phyloP scores from a whole-genome alignment of 1,139 yeast genomes.

The Saccharomyces hybrid region DNA sequence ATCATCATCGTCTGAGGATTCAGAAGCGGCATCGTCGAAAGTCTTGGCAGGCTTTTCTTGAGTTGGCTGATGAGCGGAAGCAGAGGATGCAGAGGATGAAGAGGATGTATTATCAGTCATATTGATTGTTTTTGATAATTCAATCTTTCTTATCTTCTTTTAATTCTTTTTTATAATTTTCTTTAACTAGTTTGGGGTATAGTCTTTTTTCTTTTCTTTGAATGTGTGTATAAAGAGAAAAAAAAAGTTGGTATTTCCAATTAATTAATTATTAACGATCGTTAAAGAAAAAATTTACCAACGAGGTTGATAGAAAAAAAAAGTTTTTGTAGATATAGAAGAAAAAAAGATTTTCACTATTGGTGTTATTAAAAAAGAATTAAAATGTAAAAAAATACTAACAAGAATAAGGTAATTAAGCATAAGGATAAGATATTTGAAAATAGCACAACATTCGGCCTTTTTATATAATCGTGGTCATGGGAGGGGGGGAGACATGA shows the following conservation, averaged over 20 bases:
- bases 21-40: conserved; percentile 30
- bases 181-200: background rate
- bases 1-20: conserved; percentile 64
- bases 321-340: conserved; percentile 1
- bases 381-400: background rate
- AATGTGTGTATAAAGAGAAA: background rate
- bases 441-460: background rate
- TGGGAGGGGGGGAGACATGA: background rate
- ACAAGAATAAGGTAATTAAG: background rate
- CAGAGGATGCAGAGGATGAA: background rate
- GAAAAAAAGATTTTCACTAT: conserved; percentile 1
- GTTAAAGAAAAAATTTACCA: background rate
- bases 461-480: background rate
- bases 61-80: background rate
- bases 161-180: background rate
- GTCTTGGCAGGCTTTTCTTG: conserved; percentile 1
- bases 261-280: background rate
- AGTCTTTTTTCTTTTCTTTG: background rate
- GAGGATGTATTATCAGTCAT: background rate
- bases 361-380: background rate
- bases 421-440: background rate
- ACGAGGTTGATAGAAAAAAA: conserved; percentile 1
- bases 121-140: background rate
- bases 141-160: background rate
- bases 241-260: background rate